A percentile compares a stretch with the other conserved stretches of the same genome.
These are phyloP conservation scores for Blastobotrys buckinghamii DNA, from an alignment of 1,139 yeast species.

Conservation along the genomic window DNA sequence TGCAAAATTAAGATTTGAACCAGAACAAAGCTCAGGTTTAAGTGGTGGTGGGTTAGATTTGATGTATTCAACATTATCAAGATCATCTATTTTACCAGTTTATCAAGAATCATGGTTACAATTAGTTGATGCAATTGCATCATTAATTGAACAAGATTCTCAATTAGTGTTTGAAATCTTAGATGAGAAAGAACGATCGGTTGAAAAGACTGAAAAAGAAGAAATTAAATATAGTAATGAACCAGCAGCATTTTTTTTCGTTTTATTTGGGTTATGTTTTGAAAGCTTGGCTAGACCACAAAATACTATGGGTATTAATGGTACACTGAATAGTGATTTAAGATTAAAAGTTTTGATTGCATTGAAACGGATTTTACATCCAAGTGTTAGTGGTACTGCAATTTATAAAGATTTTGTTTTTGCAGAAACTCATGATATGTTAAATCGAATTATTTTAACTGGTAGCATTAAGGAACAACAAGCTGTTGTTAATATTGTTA, in stretches of 20 bases:
- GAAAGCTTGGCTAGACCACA: conserved; percentile 54
- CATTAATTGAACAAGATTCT: conserved; percentile 51
- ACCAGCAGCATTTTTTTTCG: conserved; percentile 68
- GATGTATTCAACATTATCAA: conserved; percentile 30
- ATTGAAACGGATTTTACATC: conserved; percentile 51
- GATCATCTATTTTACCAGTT: conserved; percentile 37
- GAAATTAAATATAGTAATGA: conserved; percentile 43
- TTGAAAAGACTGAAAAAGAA: conserved; percentile 16
- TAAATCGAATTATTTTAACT: conserved; percentile 66
- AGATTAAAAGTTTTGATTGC: conserved; percentile 46
- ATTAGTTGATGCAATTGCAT: conserved; percentile 69
- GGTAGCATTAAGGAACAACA: conserved; percentile 50
- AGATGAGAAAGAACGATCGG: conserved; percentile 31
- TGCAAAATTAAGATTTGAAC: conserved; percentile 58
- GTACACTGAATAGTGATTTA: neutral
- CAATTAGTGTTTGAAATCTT: conserved; percentile 40
- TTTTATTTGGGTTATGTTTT: conserved; percentile 77
- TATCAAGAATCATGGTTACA: conserved; percentile 74
- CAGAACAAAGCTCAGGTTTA: conserved; percentile 38
- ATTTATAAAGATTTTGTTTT: conserved; percentile 66
- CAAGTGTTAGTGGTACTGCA: conserved; percentile 52
- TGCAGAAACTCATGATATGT: conserved; percentile 66
- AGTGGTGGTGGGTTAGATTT: conserved; percentile 28
- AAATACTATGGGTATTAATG: conserved; percentile 8
- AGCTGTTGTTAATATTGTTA: conserved; percentile 51